Base-by-base conservation (phyloP, 2,329 filamentous ascomycete species). In the Aureobasidium mangrovei region DNA sequence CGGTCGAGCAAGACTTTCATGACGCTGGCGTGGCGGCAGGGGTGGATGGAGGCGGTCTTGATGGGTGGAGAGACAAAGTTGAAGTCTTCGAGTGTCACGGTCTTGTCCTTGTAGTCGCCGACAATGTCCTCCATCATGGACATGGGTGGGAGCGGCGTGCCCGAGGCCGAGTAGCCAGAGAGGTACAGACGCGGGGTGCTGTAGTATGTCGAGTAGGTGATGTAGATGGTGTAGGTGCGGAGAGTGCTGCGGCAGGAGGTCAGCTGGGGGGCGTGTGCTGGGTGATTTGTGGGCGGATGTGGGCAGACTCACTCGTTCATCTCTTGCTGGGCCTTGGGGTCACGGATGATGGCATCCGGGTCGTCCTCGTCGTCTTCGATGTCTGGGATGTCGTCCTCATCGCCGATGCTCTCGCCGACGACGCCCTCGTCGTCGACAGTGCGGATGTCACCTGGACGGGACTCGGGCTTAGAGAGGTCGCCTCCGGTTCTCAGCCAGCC, bases 1-100 rank as follows among this genome's bases (percentile, higher is more conserved):
- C 93, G 88, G 70, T 97, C 93, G 38, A 98, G 84, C 4, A 98
- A 81, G 26, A 88, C 88, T 74, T 97, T 98, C 93, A 98, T 98
- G 62, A 98, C 93, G 29, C 86, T 86, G 7, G 93, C 93, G 68
- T 98, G 93, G 69, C 93, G 94, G 80, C 93, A 98, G 3, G 93
- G 93, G 67, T 98, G 93, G 10, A 98, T 88, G 32, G 86, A 93
- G 33, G 91, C 93, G 81, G 96, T 98, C 76, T 96, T 95, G 67
- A 96, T 83, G 63, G 84, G 85, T 65, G 88, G 85, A 60, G 88
- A 86, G 68, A 94, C 93, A 75, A 95, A 96, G 44, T 89, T 90
- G 67, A 98, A 98, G 71, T 96, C 90, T 69, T 98, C 93, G 56
- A 97, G 83, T 1, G 93, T 98, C 57, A 98, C 93, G 0, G 93